Evolutionary conservation across 1,139 yeast genomes (phyloP).

Genomic region (Ashbya aceris): DNA sequence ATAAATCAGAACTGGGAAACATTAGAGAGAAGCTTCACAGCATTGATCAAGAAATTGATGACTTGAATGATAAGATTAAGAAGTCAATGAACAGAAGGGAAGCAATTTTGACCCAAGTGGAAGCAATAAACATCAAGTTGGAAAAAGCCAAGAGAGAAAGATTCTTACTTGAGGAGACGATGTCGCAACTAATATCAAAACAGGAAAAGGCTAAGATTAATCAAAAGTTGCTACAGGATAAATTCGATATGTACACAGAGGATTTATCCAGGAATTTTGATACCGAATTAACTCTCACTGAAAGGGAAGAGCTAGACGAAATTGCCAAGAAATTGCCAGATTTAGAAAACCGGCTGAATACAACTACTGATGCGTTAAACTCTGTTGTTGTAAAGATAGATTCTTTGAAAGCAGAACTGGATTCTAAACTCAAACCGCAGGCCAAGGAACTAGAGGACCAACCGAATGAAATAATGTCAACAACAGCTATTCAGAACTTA

Average conservation of each 20-base stretch:
- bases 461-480: not conserved
- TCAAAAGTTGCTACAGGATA: constrained; percentile 23
- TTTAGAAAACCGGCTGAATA: constrained; percentile 37
- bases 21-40: constrained; percentile 33
- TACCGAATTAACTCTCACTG: constrained; percentile 41
- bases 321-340: constrained; percentile 35
- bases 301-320: constrained; percentile 35
- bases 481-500: constrained; percentile 15
- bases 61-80: constrained; percentile 41
- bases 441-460: constrained; percentile 20
- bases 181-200: constrained; percentile 28
- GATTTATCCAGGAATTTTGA: constrained; percentile 53
- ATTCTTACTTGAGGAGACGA: constrained; percentile 38
- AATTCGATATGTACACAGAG: constrained; percentile 34
- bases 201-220: constrained; percentile 21
- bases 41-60: constrained; percentile 39
- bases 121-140: constrained; percentile 20
- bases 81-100: constrained; percentile 37
- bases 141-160: constrained; percentile 37
- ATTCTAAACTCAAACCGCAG: constrained; percentile 44
- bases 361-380: constrained; percentile 37
- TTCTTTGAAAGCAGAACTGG: constrained; percentile 47
- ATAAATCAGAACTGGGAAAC: constrained; percentile 32
- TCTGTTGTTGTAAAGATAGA: constrained; percentile 45
- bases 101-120: constrained; percentile 34